These are phyloP conservation scores for Rhytidhysteron rufulum DNA, from an alignment of 2,329 filamentous ascomycete species.

Conservation along the genomic window DNA sequence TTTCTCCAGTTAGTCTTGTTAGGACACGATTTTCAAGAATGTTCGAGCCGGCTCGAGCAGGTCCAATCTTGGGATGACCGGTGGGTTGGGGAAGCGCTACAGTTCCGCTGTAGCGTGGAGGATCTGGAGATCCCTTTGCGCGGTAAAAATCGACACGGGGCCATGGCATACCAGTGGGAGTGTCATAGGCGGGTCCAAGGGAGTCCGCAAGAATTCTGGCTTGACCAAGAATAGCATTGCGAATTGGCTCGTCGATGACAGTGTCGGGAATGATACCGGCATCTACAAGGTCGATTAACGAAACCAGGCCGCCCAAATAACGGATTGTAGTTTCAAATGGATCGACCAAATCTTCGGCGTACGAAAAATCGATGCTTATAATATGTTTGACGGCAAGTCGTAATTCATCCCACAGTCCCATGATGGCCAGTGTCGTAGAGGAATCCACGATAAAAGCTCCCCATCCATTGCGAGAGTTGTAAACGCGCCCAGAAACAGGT, in stretches of 20 bases:
- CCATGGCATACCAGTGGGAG: constrained; percentile 42
- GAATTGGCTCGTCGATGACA: constrained; percentile 25
- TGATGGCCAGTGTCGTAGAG: constrained; percentile 37
- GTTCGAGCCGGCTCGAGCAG: constrained; percentile 41
- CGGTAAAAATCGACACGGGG: constrained; percentile 42
- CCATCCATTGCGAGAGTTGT: constrained; percentile 38
- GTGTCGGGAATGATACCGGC: constrained; percentile 35
- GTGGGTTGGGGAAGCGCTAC: constrained; percentile 24
- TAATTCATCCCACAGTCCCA: constrained; percentile 43
- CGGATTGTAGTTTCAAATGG: constrained; percentile 41
- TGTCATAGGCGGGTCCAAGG: constrained; percentile 38
- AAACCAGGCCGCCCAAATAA: constrained; percentile 38
- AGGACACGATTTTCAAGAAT: constrained; percentile 44
- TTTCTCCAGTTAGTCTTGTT: constrained; percentile 37
- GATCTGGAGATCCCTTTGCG: constrained; percentile 27
- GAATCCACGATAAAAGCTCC: constrained; percentile 42
- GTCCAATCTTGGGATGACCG: constrained; percentile 35
- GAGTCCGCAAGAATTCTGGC: constrained; percentile 35
- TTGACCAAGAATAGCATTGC: constrained; percentile 32
- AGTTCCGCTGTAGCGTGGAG: constrained; percentile 22
- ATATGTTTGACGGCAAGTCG: constrained; percentile 36
- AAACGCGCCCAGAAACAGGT: constrained; percentile 35
- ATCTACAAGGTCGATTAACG: constrained; percentile 40
- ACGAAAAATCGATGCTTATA: constrained; percentile 34
- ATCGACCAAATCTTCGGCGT: constrained; percentile 33